These are phyloP conservation scores for Puccinia novopanici DNA, from an alignment of 1,284 basidiomycete genomes.

Conservation along the genomic window DNA sequence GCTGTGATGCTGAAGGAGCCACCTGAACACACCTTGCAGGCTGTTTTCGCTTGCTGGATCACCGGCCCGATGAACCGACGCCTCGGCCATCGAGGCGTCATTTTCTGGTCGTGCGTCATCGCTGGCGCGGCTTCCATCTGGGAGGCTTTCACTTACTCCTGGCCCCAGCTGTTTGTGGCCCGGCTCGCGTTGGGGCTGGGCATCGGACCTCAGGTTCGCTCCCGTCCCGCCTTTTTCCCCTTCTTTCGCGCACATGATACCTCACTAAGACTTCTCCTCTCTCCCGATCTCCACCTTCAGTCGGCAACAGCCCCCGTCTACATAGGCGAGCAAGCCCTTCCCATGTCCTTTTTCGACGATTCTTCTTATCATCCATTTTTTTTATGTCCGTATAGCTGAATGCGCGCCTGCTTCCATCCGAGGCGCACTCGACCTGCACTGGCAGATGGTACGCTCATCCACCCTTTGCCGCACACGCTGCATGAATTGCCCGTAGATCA, in stretches of 20 bases:
- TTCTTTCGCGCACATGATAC: too few relatives aligned
- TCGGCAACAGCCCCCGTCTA: constrained; percentile 66
- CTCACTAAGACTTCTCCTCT: not conserved
- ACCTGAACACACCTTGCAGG: not conserved
- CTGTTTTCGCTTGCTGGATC: constrained; percentile 65
- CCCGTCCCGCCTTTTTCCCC: not conserved
- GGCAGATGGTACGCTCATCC: too few relatives aligned
- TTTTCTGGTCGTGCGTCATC: too few relatives aligned
- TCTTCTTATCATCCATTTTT: too few relatives aligned
- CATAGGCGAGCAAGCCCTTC: constrained; percentile 38
- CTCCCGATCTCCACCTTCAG: constrained; percentile 3
- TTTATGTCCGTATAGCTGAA: too few relatives aligned
- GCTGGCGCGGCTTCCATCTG: too few relatives aligned
- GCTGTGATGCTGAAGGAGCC: not conserved
- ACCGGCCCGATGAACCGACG: constrained; percentile 70
- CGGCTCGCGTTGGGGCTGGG: constrained; percentile 71
- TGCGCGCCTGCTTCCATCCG: too few relatives aligned
- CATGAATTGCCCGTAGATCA: too few relatives aligned
- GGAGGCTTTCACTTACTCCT: too few relatives aligned
- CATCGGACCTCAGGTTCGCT: constrained; percentile 67
- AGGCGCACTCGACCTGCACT: too few relatives aligned
- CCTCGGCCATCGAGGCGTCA: constrained; percentile 35
- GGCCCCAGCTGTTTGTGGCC: constrained; percentile 67
- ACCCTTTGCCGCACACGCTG: too few relatives aligned
- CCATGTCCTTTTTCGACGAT: too few relatives aligned